Evolutionary conservation across 2,329 filamentous ascomycete genomes (phyloP), one percentile per base, ranked within the genome.

Genomic region (Diaporthe sp.): DNA sequence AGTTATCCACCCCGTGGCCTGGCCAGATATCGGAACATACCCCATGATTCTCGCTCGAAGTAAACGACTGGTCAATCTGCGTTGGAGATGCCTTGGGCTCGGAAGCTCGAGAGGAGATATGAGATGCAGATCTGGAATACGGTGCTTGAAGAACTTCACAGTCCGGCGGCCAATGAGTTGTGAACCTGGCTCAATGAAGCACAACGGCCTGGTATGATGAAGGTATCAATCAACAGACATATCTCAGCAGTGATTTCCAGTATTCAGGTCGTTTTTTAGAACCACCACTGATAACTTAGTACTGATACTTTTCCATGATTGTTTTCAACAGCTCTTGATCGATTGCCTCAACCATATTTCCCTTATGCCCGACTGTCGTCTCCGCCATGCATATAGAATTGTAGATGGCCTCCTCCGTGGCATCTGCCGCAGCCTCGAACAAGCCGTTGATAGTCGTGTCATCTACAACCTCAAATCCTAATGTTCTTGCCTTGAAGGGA

Each of bases 381-480:
- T 91, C 87, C 1, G 91, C 90, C 83, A 89, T 91, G 75, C 87
- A 91, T 12, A 93, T 81, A 0, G 88, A 87, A 79, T 94, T 93
- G 76, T 92, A 88, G 71, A 93, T 92, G 1, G 90, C 87, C 81
- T 94, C 92, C 78, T 93, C 91, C 0, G 90, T 90, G 0, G 88
- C 88, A 78, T 93, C 91, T 0, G 89, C 89, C 2, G 86, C 88
- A 1, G 90, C 91, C 79, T 92, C 88, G 73, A 93, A 91, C 73
- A 92, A 80, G 0, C 86, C 86, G 76, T 92, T 91, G 75, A 93
- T 91, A 4, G 87, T 90, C 69, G 86, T 83, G 77, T 92, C 90
- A 76, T 92, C 88, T 2, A 91, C 81, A 59, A 88, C 83, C 44
- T 88, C 83, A 0, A 89, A 82, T 0, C 79, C 74, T 61, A 84